A percentile compares a stretch with the other conserved stretches of the same genome.
Conservation (phyloP, 1,139 yeast species). For the Meyerozyma guilliermondii region DNA sequence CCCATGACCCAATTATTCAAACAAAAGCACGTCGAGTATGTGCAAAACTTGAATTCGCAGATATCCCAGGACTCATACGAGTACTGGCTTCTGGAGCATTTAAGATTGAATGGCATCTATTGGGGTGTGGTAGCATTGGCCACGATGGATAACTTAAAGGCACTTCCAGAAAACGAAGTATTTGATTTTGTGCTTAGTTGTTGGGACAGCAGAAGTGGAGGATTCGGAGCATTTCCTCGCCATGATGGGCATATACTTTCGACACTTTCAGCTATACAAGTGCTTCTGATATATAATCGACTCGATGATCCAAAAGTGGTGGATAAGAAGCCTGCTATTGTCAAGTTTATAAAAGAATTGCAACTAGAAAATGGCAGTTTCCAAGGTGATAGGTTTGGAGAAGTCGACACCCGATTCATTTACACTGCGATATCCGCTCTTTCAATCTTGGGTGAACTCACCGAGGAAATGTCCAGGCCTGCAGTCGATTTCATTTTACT, state of each 20-base stretch:
- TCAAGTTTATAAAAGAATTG: slow-evolving; percentile 41
- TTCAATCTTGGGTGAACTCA: slow-evolving; percentile 61
- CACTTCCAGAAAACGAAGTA: slow-evolving; percentile 57
- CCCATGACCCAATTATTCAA: slow-evolving; percentile 8
- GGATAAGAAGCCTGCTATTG: slow-evolving; percentile 22
- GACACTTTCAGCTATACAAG: slow-evolving; percentile 83
- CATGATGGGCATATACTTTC: slow-evolving; percentile 90
- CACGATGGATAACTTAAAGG: slow-evolving; percentile 47
- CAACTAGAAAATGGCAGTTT: slow-evolving; percentile 77
- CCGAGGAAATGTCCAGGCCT: slow-evolving; percentile 53
- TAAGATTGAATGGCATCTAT: slow-evolving; percentile 85
- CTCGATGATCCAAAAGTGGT: slow-evolving; percentile 37
- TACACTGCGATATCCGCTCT: slow-evolving; percentile 76
- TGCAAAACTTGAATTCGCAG: slow-evolving; percentile 33
- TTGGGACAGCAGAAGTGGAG: slow-evolving; percentile 59
- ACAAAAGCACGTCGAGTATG: slow-evolving; percentile 32
- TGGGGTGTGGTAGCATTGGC: slow-evolving; percentile 89
- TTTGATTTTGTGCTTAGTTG: slow-evolving; percentile 66
- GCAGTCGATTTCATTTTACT: slow-evolving; percentile 60
- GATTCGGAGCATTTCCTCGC: slow-evolving; percentile 83
- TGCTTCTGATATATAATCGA: slow-evolving; percentile 58
- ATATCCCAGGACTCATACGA: slow-evolving; percentile 42
- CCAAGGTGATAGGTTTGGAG: slow-evolving; percentile 89
- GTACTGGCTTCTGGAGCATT: slow-evolving; percentile 88
- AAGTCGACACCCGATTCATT: slow-evolving; percentile 85